Evolutionary conservation across 1,284 basidiomycete genomes (phyloP).

Genomic region (Flammula alnicola): DNA sequence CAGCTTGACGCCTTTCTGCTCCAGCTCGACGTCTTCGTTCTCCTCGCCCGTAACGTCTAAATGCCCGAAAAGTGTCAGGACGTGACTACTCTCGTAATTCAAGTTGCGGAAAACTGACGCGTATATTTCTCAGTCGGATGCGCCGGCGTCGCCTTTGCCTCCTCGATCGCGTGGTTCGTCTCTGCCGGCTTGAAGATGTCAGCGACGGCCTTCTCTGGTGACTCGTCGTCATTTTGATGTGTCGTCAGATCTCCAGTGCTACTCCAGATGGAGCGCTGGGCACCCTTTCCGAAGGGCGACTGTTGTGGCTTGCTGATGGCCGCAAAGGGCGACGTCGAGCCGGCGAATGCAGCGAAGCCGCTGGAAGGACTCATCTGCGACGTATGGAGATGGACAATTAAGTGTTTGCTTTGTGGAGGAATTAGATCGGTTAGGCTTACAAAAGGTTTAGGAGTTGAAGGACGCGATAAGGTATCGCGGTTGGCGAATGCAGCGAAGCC

Average conservation of each 20-base stretch:
- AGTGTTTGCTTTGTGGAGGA: too few relatives aligned
- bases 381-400: too few relatives aligned
- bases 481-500: slow-evolving; percentile 17
- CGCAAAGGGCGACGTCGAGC: slow-evolving; percentile 46
- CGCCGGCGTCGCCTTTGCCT: slow-evolving; percentile 20
- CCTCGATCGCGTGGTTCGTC: slow-evolving; percentile 30
- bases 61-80: slow-evolving; percentile 16
- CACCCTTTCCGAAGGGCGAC: slow-evolving; percentile 4
- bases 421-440: too few relatives aligned
- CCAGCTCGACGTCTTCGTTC: slow-evolving; percentile 55
- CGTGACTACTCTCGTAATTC: not conserved
- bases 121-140: slow-evolving; percentile 25
- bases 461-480: not conserved
- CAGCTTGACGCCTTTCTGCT: slow-evolving; percentile 62
- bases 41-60: slow-evolving; percentile 65
- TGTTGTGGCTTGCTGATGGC: slow-evolving; percentile 22
- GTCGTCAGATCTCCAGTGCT: too few relatives aligned
- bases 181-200: slow-evolving; percentile 6
- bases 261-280: too few relatives aligned
- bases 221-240: too few relatives aligned
- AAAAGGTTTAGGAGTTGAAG: slow-evolving; percentile 3
- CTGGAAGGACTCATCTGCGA: slow-evolving; percentile 1
- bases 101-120: slow-evolving; percentile 29
- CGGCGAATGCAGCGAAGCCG: slow-evolving; percentile 48
- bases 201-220: too few relatives aligned